Evolutionary conservation across 139 green algal genomes (phyloP).

Genomic region (Chlorella sp.): DNA sequence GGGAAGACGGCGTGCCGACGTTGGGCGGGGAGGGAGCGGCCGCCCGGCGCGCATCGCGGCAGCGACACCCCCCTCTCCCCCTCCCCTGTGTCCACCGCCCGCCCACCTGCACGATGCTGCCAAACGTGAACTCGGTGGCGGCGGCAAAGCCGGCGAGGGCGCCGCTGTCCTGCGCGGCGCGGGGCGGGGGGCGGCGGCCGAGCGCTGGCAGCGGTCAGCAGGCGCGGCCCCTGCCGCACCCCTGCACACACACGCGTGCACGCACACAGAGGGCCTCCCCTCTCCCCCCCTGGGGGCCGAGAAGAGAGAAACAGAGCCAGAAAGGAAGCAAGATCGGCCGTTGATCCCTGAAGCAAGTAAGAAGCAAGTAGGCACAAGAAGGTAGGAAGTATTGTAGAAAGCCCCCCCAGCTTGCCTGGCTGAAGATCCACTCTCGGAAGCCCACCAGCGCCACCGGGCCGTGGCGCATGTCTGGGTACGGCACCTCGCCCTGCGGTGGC

Average conservation of each 20-base stretch:
- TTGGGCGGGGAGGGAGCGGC: too few relatives aligned
- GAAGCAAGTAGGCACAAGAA: too few relatives aligned
- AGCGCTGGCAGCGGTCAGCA: too few relatives aligned
- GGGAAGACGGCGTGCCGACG: not conserved
- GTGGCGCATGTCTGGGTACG: conserved; percentile 34
- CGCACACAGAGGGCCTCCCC: too few relatives aligned
- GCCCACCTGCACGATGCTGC: conserved; percentile 70
- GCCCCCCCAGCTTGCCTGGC: too few relatives aligned
- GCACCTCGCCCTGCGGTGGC: too few relatives aligned
- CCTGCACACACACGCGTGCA: too few relatives aligned
- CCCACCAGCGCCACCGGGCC: conserved; percentile 61
- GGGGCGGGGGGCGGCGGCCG: not conserved
- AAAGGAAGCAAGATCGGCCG: not conserved
- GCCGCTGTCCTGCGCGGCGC: conserved; percentile 35
- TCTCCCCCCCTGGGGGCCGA: too few relatives aligned
- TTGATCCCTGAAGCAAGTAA: not conserved
- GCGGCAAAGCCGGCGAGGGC: conserved; percentile 76
- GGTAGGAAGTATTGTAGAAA: too few relatives aligned
- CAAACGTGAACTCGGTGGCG: conserved; percentile 75
- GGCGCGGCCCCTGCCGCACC: too few relatives aligned
- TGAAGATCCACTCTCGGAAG: conserved; percentile 75
- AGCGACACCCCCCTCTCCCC: not conserved
- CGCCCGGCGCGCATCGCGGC: too few relatives aligned
- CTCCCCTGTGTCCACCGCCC: not conserved
- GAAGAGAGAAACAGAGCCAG: not conserved